Base-by-base conservation (phyloP, 1,284 basidiomycete genomes). In the Takashimella koratensis region DNA sequence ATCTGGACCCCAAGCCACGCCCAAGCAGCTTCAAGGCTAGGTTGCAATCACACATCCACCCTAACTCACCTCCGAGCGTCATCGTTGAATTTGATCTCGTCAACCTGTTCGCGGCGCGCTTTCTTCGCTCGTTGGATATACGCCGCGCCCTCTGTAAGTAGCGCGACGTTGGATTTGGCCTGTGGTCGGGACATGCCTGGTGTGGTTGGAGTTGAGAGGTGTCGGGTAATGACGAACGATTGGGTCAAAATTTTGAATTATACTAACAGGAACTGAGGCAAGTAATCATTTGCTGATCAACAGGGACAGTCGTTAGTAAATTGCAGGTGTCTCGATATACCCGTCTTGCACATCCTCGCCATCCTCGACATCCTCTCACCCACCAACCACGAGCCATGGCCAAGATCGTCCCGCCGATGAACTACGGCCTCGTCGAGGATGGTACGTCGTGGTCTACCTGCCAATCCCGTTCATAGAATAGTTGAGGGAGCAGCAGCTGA, bases 391-490 rank as follows among this genome's bases (percentile, higher is more conserved):
- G n/a, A n/a, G n/a, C n/a, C 39, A 74, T 74, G 73, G 73, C 71
- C 27, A 73, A 73, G 57, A 72, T 70, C 13, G 77, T 80, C 19
- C 79, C 79, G 25, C 79, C 79, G 11, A 76, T 79, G 54, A 79
- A 80, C 64, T 81, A 78, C 53, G 79, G 79, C 27, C 70, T 79
- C 61, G 79, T 80, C 48, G 79, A 80, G 65, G 79, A 80, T 53
- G 73, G 72, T 73, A 40, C 26, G 70, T 58, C 30, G 13, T 3
- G 13, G 13, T 39, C 22, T 36, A n/a, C n/a, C 27, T 49, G 5
- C 51, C 8, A 36, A 4, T 53, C 5, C 12, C 3, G 24, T 21
- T 23, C 45, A 5, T 4, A 30, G 10, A 47, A n/a, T n/a, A n/a
- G n/a, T n/a, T n/a, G n/a, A n/a, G n/a, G n/a, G n/a, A n/a, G n/a